Percentiles rank a stretch among this genome's conserved stretches.
phyloP scores from a whole-genome alignment of 2,329 filamentous ascomycete genomes.

The Sclerotinia spermophila region DNA sequence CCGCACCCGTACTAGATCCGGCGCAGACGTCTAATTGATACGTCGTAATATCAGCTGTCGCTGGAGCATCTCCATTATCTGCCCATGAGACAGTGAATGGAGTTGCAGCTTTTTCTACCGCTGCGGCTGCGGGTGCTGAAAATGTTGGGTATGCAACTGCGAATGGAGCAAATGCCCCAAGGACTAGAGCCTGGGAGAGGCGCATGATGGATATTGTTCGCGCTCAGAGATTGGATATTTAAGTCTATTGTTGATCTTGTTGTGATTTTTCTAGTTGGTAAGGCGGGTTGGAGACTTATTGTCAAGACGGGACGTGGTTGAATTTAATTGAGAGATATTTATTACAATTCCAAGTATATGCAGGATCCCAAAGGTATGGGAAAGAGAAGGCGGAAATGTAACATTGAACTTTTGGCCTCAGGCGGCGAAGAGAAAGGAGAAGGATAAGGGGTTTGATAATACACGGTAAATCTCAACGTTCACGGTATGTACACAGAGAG shows the following conservation, averaged over 20 bases:
- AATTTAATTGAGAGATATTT: neutral
- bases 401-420: slow-evolving; percentile 7
- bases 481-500: too few relatives aligned
- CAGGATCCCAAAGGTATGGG: neutral
- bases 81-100: slow-evolving; percentile 54
- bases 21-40: slow-evolving; percentile 59
- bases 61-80: slow-evolving; percentile 50
- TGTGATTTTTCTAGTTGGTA: neutral
- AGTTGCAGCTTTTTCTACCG: slow-evolving; percentile 46
- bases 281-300: neutral
- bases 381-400: neutral
- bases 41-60: slow-evolving; percentile 46
- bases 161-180: slow-evolving; percentile 27
- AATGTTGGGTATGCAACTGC: slow-evolving; percentile 43
- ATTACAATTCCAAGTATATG: neutral
- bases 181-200: slow-evolving; percentile 23
- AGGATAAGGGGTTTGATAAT: too few relatives aligned
- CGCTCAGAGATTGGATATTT: slow-evolving; percentile 5
- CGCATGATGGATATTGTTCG: slow-evolving; percentile 26
- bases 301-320: neutral
- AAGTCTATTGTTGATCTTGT: neutral
- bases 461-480: neutral
- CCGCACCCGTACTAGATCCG: slow-evolving; percentile 51
- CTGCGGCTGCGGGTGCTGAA: slow-evolving; percentile 49
- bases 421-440: neutral